Conservation (phyloP, 345 rosid species). For the Viola odorata region DNA sequence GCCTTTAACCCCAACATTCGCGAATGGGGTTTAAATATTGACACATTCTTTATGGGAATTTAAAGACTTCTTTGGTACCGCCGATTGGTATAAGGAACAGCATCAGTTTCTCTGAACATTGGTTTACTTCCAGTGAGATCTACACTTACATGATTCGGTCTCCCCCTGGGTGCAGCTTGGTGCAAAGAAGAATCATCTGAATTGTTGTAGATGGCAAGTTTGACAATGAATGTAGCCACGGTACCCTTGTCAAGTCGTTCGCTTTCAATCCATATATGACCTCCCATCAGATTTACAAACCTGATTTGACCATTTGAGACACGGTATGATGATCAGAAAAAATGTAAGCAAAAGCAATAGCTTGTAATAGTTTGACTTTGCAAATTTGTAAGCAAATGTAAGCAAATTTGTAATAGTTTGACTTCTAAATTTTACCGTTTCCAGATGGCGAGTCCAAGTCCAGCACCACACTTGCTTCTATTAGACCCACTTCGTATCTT, state of each 20-base stretch:
- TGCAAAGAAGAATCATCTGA: constrained; percentile 28
- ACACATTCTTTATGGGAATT: constrained; percentile 2
- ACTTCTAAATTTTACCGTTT: too few species aligned
- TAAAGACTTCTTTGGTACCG: constrained; percentile 51
- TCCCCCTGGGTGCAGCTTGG: constrained; percentile 37
- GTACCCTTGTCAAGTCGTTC: constrained; percentile 77
- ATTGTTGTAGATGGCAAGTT: constrained; percentile 54
- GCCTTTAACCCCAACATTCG: too few species aligned
- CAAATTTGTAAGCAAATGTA: too few species aligned
- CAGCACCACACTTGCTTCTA: constrained; percentile 46
- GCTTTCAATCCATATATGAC: constrained; percentile 86
- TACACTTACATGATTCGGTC: constrained; percentile 51
- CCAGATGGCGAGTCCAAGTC: constrained; percentile 91
- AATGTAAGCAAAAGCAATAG: not conserved
- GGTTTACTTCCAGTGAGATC: constrained; percentile 30
- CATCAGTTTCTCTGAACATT: constrained; percentile 22
- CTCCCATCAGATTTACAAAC: constrained; percentile 90
- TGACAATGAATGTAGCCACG: constrained; percentile 52
- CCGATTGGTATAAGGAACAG: constrained; percentile 10
- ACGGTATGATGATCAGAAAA: not conserved
- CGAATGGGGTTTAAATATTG: not conserved
- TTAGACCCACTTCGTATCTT: constrained; percentile 57
- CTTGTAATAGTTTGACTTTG: not conserved
- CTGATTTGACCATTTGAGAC: constrained; percentile 39
- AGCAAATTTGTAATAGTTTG: too few species aligned